phyloP scores from a whole-genome alignment of 352 stramenopile species.

The Globisporangium nodosum region DNA sequence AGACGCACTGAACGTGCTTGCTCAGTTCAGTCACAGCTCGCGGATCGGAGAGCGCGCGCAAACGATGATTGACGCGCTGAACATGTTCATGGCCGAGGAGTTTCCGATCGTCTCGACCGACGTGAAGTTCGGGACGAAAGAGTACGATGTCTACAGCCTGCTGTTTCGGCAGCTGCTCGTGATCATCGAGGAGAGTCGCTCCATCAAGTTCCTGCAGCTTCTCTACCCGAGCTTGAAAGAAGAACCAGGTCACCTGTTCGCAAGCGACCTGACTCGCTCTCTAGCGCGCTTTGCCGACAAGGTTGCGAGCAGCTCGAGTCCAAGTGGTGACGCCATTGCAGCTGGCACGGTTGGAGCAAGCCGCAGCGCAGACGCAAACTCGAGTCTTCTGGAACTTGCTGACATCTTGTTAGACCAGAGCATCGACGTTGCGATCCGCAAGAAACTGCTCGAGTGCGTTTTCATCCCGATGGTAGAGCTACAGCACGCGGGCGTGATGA shows the following conservation, averaged over 20 bases:
- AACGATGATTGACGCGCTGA: conserved; percentile 26
- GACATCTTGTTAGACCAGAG: conserved; percentile 35
- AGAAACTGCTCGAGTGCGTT: conserved; percentile 36
- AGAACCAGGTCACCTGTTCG: conserved; percentile 47
- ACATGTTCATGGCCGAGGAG: conserved; percentile 57
- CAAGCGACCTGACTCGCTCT: conserved; percentile 37
- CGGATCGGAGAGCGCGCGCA: conserved; percentile 8
- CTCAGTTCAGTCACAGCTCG: conserved; percentile 22
- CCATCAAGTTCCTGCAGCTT: conserved; percentile 35
- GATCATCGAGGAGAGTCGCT: conserved; percentile 50
- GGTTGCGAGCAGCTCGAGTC: conserved; percentile 5
- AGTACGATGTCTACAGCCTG: conserved; percentile 57
- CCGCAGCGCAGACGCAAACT: conserved; percentile 6
- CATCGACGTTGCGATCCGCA: conserved; percentile 33
- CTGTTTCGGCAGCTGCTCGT: conserved; percentile 46
- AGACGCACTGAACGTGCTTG: conserved; percentile 42
- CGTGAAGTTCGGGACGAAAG: conserved; percentile 48
- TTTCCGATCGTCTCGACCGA: conserved; percentile 76
- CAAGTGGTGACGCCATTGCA: background rate
- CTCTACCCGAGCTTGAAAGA: conserved; percentile 67
- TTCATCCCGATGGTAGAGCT: conserved; percentile 50
- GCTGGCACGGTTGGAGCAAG: background rate
- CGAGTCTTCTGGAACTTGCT: conserved; percentile 22
- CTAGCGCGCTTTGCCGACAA: conserved; percentile 34
- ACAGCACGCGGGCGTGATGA: conserved; percentile 23